Base-by-base conservation (phyloP, 2,329 filamentous ascomycete genomes). In the Penicillium italicum region DNA sequence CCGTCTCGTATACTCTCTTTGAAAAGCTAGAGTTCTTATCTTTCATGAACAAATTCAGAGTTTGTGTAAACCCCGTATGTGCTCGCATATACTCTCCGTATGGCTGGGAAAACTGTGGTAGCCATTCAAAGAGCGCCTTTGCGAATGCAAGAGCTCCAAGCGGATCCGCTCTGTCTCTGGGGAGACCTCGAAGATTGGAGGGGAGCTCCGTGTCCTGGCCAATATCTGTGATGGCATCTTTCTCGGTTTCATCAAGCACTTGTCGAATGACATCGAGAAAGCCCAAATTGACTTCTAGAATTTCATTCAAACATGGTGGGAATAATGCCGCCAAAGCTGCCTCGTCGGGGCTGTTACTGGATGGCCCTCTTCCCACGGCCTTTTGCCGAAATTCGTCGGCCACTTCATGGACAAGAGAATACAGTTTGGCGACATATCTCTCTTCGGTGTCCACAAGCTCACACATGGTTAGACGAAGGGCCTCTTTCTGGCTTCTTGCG, bases 401-500 rank as follows among this genome's bases (percentile, higher is more conserved):
- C 30, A 97, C 85, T 56, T 87, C 85, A 60, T 89, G 85, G 40
- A 96, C 88, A 57, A 99, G 76, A 62, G 94, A 89, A 59, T 89
- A 85, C 54, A 99, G 76, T 72, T 97, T 97, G 65, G 83, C 82
- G 40, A 99, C 91, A 73, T 97, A 99, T 72, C 90, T 87, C 70
- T 94, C 91, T 72, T 99, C 94, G 0, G 94, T 99, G 66, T 96
- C 90, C 33, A 97, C 84, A 57, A 97, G 77, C 72, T 99, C 94
- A 56, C 85, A 86, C 80, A 99, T 86, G 72, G 96, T 93, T 73
- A 92, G 88, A 38, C 92, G 85, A 62, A 97, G 77, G 50, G 89
- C 88, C 63, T 91, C 82, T 69, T 96, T 95, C 68, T 97, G 90
- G 54, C 89, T 85, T 63, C 85, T 86, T 34, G 87, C 82, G 66